Percentiles rank a stretch among this genome's conserved stretches.
Conservation (phyloP, 345 rosid genomes). For the Gossypium herbaceum region DNA sequence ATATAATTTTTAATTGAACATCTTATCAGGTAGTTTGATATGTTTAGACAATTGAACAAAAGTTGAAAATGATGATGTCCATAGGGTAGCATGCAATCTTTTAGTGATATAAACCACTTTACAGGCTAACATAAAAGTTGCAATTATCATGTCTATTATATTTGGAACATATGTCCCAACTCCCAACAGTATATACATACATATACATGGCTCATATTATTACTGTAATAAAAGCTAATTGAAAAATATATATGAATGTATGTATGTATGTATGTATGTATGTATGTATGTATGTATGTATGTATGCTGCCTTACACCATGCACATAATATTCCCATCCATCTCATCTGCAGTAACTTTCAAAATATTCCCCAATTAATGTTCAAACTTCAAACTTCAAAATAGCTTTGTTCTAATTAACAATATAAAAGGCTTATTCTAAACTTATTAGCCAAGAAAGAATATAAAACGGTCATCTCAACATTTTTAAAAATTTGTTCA, state of each 20-base stretch:
- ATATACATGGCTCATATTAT: not conserved
- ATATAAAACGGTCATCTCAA: no score
- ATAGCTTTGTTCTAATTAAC: no score
- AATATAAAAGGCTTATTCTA: no score
- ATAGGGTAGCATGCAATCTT: not conserved
- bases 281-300: not conserved
- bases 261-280: no score
- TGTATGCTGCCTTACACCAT: not conserved
- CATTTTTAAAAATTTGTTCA: no score
- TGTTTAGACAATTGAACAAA: not conserved
- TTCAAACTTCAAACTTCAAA: no score
- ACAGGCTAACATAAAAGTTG: not conserved
- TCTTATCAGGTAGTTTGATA: no score
- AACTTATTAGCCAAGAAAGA: no score
- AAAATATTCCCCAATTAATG: not conserved
- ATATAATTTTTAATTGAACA: no score
- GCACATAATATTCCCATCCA: not conserved
- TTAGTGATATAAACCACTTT: not conserved
- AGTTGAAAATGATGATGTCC: constrained; percentile 1
- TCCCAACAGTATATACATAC: not conserved
- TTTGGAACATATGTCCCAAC: constrained; percentile 4
- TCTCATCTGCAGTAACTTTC: not conserved
- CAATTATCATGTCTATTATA: not conserved
- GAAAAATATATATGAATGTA: no score
- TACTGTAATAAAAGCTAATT: not conserved